phyloP scores from a whole-genome alignment of 305 asterid genomes.

The Caryopteris hybrid region DNA sequence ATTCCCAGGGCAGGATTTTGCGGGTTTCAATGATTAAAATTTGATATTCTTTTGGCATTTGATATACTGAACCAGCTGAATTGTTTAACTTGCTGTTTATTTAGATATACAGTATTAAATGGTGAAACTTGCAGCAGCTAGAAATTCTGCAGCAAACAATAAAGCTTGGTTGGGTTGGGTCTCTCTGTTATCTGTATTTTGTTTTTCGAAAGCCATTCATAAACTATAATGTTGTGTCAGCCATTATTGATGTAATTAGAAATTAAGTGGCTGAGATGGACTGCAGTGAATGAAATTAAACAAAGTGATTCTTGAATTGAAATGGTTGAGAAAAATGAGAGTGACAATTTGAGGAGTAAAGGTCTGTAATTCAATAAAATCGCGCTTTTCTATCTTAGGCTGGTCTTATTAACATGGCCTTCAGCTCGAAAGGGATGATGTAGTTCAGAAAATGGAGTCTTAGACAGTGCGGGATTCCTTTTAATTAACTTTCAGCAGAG shows the following conservation, averaged over 20 bases:
- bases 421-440: conserved; percentile 19
- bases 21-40: background rate
- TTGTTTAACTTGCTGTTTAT: background rate
- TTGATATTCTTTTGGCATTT: background rate
- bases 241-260: conserved; percentile 9
- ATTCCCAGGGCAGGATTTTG: background rate
- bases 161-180: too few relatives aligned
- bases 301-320: conserved; percentile 25
- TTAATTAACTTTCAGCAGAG: conserved; percentile 23
- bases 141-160: conserved; percentile 1
- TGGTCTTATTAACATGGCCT: conserved; percentile 39
- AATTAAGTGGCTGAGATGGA: conserved; percentile 14
- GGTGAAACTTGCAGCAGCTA: background rate
- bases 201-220: background rate
- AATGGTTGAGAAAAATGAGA: conserved; percentile 32
- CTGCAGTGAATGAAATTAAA: conserved; percentile 39
- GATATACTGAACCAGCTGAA: conserved; percentile 6
- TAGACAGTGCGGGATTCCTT: conserved; percentile 31
- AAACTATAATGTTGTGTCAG: background rate
- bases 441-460: conserved; percentile 25
- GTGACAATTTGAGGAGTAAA: conserved; percentile 14
- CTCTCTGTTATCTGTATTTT: too few relatives aligned
- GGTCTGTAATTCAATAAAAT: conserved; percentile 22
- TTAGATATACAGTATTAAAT: background rate
- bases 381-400: conserved; percentile 54